Evolutionary conservation across 1,139 yeast genomes (phyloP).

Genomic region (Kluyveromyces marxianus): DNA sequence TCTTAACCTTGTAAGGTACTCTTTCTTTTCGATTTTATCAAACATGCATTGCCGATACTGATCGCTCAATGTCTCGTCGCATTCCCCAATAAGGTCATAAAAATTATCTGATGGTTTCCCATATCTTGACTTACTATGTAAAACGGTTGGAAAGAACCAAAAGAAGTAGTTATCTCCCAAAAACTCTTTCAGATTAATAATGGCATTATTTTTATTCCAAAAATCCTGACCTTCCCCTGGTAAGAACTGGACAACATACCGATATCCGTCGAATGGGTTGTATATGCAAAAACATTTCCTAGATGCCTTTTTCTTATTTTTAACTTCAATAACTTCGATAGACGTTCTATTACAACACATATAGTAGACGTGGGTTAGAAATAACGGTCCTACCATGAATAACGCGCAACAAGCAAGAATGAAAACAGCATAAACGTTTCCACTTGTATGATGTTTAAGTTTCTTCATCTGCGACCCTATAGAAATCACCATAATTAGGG

Average conservation of each 20-base stretch:
- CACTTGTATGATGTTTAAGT: constrained; percentile 22
- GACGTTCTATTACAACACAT: constrained; percentile 42
- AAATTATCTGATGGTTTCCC: constrained; percentile 4
- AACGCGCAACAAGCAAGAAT: constrained; percentile 38
- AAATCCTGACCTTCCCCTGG: constrained; percentile 14
- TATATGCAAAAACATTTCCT: constrained; percentile 14
- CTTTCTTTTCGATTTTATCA: constrained; percentile 13
- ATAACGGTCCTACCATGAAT: constrained; percentile 36
- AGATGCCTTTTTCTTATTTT: constrained; percentile 11
- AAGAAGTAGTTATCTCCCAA: constrained; percentile 16
- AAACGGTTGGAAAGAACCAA: constrained; percentile 20
- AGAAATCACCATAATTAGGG: constrained; percentile 29
- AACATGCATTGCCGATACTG: constrained; percentile 11
- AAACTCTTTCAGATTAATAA: constrained; percentile 16
- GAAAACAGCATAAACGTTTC: constrained; percentile 43
- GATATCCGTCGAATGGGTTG: constrained; percentile 10
- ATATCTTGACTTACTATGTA: constrained; percentile 5
- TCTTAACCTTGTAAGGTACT: constrained; percentile 13
- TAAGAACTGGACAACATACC: constrained; percentile 21
- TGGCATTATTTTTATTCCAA: constrained; percentile 16
- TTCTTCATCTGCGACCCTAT: constrained; percentile 28
- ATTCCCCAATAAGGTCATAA: constrained; percentile 12
- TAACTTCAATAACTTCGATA: constrained; percentile 29
- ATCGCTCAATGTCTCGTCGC: constrained; percentile 14
- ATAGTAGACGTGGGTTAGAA: constrained; percentile 35